Evolutionary conservation across 306 rosid genomes (phyloP).

Genomic region (Cyamopsis tetragonoloba): DNA sequence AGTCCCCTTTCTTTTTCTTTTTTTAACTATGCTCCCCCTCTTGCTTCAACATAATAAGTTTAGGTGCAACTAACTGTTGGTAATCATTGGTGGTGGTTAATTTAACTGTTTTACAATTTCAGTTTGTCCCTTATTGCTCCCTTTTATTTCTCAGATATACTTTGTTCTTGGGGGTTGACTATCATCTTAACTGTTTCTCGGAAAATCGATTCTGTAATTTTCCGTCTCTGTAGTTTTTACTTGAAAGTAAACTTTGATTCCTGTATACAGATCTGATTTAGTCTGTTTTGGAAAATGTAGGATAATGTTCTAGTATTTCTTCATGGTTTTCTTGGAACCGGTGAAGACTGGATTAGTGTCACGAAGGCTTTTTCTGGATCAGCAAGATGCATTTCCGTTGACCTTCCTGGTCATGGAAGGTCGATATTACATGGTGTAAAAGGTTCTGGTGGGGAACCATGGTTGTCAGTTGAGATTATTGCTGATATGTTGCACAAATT

Average conservation of each 20-base stretch:
- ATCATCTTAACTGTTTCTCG: neutral
- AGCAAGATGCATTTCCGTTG: conserved; percentile 79
- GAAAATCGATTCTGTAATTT: neutral
- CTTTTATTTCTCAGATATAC: too few relatives aligned
- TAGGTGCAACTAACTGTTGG: too few relatives aligned
- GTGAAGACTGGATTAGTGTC: conserved; percentile 84
- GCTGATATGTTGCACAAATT: conserved; percentile 49
- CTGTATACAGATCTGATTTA: conserved; percentile 31
- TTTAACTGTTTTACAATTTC: too few relatives aligned
- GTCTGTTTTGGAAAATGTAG: conserved; percentile 49
- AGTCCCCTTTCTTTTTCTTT: too few relatives aligned
- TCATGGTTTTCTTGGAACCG: conserved; percentile 92
- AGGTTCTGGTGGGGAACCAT: conserved; percentile 31
- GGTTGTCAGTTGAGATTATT: conserved; percentile 57
- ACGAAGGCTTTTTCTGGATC: conserved; percentile 79
- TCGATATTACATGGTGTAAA: conserved; percentile 40
- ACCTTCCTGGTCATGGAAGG: conserved; percentile 92
- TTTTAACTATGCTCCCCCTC: too few relatives aligned
- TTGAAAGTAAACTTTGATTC: conserved; percentile 8
- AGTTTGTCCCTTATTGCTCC: too few relatives aligned
- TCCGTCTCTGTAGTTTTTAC: neutral
- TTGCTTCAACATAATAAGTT: too few relatives aligned
- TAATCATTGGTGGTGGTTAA: too few relatives aligned
- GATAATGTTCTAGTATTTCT: conserved; percentile 69
- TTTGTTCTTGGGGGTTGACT: too few relatives aligned